Conservation (phyloP, 257 asterid species). For the Lavandula angustifolia region DNA sequence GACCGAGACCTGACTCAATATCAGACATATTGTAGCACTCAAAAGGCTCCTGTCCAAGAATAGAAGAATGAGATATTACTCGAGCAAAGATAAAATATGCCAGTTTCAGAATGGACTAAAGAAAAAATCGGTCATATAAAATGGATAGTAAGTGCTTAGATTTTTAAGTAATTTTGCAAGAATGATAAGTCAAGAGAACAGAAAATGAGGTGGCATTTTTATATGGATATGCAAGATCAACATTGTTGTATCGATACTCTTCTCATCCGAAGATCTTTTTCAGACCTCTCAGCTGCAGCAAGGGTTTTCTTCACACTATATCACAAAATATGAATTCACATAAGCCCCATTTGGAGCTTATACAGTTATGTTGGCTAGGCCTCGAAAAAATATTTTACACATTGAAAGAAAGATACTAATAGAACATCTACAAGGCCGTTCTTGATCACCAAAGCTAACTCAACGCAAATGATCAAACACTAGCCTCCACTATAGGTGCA, state of each 20-base stretch:
- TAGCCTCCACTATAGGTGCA: slow-evolving; percentile 1
- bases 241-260: too few relatives aligned
- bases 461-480: slow-evolving; percentile 9
- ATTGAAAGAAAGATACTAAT: neutral
- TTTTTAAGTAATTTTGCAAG: neutral
- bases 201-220: too few relatives aligned
- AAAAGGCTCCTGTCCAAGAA: slow-evolving; percentile 74
- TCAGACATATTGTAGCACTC: slow-evolving; percentile 84
- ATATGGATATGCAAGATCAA: too few relatives aligned
- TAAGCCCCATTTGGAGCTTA: slow-evolving; percentile 4
- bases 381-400: neutral
- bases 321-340: too few relatives aligned
- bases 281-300: too few relatives aligned
- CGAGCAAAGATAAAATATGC: slow-evolving; percentile 5
- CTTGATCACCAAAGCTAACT: neutral
- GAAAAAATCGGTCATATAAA: neutral
- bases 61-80: neutral
- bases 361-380: neutral
- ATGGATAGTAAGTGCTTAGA: neutral
- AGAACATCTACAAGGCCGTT: neutral
- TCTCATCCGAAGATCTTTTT: too few relatives aligned
- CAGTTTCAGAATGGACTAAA: neutral
- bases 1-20: slow-evolving; percentile 81
- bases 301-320: too few relatives aligned
- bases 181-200: too few relatives aligned